Evolutionary conservation across 345 rosid species (phyloP).

Genomic region (Lepidium aucheri): DNA sequence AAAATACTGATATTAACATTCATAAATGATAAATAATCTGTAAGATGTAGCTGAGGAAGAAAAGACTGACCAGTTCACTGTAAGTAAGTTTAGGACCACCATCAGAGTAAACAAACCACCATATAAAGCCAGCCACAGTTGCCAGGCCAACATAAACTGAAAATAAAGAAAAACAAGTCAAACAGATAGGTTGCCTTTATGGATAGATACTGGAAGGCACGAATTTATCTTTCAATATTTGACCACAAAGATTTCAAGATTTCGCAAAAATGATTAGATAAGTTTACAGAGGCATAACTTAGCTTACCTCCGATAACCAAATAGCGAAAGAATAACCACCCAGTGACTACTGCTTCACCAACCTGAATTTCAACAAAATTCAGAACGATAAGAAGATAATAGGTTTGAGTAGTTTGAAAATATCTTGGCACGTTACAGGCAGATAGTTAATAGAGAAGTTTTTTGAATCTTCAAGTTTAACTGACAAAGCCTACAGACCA

Average conservation of each 20-base stretch:
- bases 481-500: background rate
- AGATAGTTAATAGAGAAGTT: background rate
- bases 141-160: slow-evolving; percentile 99
- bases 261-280: background rate
- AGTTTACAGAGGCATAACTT: slow-evolving; percentile 2
- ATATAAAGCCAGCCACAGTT: slow-evolving; percentile 93
- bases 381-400: slow-evolving; percentile 10
- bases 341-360: slow-evolving; percentile 93
- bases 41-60: background rate
- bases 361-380: slow-evolving; percentile 49
- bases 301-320: slow-evolving; percentile 92
- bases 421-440: background rate
- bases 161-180: slow-evolving; percentile 14
- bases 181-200: background rate
- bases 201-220: slow-evolving; percentile 8
- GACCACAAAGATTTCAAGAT: background rate
- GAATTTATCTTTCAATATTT: background rate
- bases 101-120: slow-evolving; percentile 94
- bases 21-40: background rate
- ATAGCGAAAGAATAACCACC: slow-evolving; percentile 98
- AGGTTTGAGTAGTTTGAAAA: background rate
- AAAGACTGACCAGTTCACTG: slow-evolving; percentile 68
- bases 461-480: background rate
- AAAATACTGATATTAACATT: background rate
- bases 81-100: slow-evolving; percentile 83